Percentiles rank a stretch among this genome's conserved stretches.
phyloP scores from a whole-genome alignment of 495 filamentous ascomycete species.

The Neurospora pannonica region DNA sequence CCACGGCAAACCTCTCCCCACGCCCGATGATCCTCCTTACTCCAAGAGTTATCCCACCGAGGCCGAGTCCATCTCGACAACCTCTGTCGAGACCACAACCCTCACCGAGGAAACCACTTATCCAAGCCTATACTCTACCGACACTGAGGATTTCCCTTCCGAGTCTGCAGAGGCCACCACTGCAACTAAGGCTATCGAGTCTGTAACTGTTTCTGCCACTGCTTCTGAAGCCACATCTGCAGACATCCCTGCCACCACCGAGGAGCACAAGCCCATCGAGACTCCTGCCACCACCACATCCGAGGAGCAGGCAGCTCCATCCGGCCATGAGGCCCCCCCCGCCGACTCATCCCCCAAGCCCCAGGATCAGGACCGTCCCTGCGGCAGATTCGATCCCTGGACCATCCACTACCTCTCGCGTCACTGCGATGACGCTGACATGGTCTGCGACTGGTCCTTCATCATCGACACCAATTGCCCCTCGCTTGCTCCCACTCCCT shows the following conservation, averaged over 20 bases:
- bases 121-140: background rate
- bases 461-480: background rate
- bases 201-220: background rate
- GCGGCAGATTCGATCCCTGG: background rate
- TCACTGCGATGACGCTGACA: background rate
- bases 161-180: background rate
- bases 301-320: background rate
- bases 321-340: background rate
- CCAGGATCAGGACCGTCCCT: background rate
- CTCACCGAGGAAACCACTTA: background rate
- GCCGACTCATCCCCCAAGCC: too few relatives aligned
- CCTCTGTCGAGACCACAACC: background rate
- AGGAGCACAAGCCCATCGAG: too few relatives aligned
- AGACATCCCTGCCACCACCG: background rate
- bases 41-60: background rate
- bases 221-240: background rate
- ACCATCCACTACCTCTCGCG: background rate
- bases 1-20: background rate
- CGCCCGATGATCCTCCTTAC: background rate
- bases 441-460: background rate
- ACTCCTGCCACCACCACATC: background rate
- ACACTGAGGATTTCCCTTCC: background rate
- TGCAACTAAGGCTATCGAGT: background rate
- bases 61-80: background rate
- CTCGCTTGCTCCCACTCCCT: background rate